Conservation (phyloP, 805 yeast species). For the Lipomyces yamadae region DNA sequence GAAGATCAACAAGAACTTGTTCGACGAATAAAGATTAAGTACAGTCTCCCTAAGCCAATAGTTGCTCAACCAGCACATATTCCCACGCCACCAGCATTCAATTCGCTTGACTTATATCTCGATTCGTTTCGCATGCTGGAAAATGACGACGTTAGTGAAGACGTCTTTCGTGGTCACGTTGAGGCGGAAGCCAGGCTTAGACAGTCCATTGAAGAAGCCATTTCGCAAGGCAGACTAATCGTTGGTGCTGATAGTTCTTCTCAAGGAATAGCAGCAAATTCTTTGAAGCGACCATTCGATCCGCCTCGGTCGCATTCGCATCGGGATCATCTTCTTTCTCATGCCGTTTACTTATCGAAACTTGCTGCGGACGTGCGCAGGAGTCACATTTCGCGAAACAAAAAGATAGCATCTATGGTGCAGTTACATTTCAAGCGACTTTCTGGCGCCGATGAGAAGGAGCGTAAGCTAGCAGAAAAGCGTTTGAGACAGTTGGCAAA, state of each 20-base stretch:
- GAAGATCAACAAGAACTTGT: slow-evolving; percentile 6
- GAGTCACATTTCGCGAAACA: slow-evolving; percentile 67
- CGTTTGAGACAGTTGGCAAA: slow-evolving; percentile 73
- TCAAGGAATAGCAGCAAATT: slow-evolving; percentile 12
- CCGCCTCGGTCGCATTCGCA: slow-evolving; percentile 59
- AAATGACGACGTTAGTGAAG: slow-evolving; percentile 59
- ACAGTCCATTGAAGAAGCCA: slow-evolving; percentile 54
- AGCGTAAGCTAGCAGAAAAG: slow-evolving; percentile 73
- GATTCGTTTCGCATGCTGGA: slow-evolving; percentile 62
- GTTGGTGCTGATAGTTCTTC: slow-evolving; percentile 39
- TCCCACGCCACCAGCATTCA: slow-evolving; percentile 52
- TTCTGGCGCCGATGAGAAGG: slow-evolving; percentile 86
- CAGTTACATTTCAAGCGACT: slow-evolving; percentile 85
- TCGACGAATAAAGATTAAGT: slow-evolving; percentile 35
- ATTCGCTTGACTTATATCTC: slow-evolving; percentile 52
- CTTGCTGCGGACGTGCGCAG: slow-evolving; percentile 68
- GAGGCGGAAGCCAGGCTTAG: slow-evolving; percentile 56
- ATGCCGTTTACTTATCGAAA: slow-evolving; percentile 72
- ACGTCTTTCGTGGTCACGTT: slow-evolving; percentile 66
- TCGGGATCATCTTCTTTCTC: slow-evolving; percentile 75
- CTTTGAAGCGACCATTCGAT: slow-evolving; percentile 52
- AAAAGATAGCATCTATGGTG: slow-evolving; percentile 76
- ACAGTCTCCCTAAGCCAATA: slow-evolving; percentile 50
- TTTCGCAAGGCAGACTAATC: slow-evolving; percentile 46
- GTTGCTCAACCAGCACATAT: slow-evolving; percentile 67